Conservation (phyloP, 139 green algal genomes). For the Coelastrella sp. region DNA sequence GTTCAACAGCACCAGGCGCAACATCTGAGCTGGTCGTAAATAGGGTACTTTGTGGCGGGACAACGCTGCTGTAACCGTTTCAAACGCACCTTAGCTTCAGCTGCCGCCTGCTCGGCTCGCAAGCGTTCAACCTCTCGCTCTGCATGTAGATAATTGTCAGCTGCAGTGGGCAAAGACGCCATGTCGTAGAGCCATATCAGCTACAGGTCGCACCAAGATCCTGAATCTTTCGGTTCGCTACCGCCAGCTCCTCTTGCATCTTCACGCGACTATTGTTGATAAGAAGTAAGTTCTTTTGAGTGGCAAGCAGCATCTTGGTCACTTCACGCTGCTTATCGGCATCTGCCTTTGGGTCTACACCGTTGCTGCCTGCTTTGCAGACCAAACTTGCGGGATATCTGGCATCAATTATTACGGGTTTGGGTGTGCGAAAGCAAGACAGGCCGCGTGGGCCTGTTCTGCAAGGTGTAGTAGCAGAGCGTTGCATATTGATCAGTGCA, state of each 20-base stretch:
- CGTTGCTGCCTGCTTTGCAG: slow-evolving; percentile 3
- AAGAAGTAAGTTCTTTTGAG: slow-evolving; percentile 35
- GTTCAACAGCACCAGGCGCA: too few relatives aligned
- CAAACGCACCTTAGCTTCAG: slow-evolving; percentile 7
- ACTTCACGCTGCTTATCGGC: slow-evolving; percentile 31
- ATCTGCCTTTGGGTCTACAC: background rate
- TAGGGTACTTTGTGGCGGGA: too few relatives aligned
- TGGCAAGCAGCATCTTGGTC: slow-evolving; percentile 29
- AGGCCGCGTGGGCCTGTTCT: background rate
- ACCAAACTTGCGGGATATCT: background rate
- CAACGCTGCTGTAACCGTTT: background rate
- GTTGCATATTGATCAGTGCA: background rate
- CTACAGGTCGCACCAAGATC: slow-evolving; percentile 16
- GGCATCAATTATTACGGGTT: background rate
- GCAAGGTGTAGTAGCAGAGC: background rate
- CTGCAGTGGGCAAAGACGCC: background rate
- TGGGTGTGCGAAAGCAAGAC: background rate
- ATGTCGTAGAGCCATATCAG: too few relatives aligned
- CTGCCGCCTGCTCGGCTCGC: background rate
- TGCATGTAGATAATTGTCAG: background rate
- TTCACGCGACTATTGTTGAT: slow-evolving; percentile 44
- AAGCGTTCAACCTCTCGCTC: slow-evolving; percentile 30
- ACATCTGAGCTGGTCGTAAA: too few relatives aligned
- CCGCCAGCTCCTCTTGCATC: slow-evolving; percentile 38
- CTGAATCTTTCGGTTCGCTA: slow-evolving; percentile 27